Conservation (phyloP, 495 filamentous ascomycete species). For the Penicillium manginii region DNA sequence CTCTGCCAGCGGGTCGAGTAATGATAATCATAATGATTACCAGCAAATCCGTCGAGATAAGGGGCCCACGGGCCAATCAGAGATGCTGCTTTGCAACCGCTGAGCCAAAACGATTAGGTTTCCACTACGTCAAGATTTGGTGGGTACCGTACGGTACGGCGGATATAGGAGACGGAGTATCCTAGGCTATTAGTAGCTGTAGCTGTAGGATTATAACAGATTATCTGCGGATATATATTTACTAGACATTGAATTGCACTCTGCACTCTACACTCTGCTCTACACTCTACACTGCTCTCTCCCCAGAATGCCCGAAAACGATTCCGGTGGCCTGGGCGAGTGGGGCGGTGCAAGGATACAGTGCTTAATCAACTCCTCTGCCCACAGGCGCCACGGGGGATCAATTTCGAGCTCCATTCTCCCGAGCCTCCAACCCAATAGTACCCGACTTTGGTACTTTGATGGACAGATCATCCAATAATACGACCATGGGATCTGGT, state of each 20-base stretch:
- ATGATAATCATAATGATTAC: conserved; percentile 39
- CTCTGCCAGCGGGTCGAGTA: conserved; percentile 14
- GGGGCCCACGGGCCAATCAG: conserved; percentile 39
- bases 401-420: neutral
- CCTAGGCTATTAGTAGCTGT: no score
- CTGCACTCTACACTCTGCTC: neutral
- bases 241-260: no score
- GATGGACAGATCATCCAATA: no score
- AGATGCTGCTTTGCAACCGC: conserved; percentile 34
- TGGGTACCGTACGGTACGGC: neutral
- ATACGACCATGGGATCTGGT: no score
- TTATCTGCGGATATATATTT: no score
- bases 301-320: neutral
- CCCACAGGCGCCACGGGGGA: neutral
- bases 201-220: no score
- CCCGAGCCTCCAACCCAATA: neutral
- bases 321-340: conserved; percentile 5
- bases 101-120: conserved; percentile 44
- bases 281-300: neutral
- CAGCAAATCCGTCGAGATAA: conserved; percentile 42
- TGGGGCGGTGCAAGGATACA: conserved; percentile 33
- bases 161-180: no score
- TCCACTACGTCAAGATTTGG: conserved; percentile 43
- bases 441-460: no score
- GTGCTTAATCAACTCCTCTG: conserved; percentile 27